Conservation (phyloP, 73 alveolate species). For the Blepharisma stoltei region DNA sequence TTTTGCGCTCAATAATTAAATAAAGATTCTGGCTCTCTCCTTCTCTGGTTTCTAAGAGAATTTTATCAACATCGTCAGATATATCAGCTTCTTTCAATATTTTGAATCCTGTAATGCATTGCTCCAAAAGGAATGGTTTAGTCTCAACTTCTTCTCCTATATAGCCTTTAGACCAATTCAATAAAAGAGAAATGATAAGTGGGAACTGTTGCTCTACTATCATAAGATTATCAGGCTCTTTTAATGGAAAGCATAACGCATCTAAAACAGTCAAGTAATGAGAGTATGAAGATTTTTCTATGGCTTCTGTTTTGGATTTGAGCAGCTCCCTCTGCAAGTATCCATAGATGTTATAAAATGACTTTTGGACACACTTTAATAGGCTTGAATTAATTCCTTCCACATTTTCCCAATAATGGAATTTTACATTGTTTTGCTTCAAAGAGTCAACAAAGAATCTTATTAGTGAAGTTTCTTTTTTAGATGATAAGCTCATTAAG, state of each 20-base stretch:
- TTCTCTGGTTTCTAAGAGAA: too few relatives aligned
- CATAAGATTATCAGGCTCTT: neutral
- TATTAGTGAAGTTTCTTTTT: neutral
- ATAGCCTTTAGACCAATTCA: constrained; percentile 20
- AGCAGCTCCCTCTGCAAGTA: neutral
- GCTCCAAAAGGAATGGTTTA: neutral
- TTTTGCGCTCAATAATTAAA: too few relatives aligned
- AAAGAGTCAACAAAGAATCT: neutral
- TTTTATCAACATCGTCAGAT: neutral
- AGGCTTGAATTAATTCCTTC: constrained; percentile 1
- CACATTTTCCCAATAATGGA: constrained; percentile 9
- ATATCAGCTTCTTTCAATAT: neutral
- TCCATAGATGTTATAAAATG: neutral
- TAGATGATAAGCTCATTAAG: neutral
- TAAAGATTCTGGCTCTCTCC: too few relatives aligned
- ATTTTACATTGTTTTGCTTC: neutral
- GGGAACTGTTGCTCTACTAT: neutral
- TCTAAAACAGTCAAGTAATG: constrained; percentile 16
- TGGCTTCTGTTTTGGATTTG: neutral
- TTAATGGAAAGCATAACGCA: neutral
- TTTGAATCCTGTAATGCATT: neutral
- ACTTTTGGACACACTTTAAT: neutral
- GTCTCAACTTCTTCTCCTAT: constrained; percentile 17
- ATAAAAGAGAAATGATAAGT: neutral
- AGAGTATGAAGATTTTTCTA: neutral